Conservation (phyloP, 305 asterid genomes). For the Fraxinus floribunda region DNA sequence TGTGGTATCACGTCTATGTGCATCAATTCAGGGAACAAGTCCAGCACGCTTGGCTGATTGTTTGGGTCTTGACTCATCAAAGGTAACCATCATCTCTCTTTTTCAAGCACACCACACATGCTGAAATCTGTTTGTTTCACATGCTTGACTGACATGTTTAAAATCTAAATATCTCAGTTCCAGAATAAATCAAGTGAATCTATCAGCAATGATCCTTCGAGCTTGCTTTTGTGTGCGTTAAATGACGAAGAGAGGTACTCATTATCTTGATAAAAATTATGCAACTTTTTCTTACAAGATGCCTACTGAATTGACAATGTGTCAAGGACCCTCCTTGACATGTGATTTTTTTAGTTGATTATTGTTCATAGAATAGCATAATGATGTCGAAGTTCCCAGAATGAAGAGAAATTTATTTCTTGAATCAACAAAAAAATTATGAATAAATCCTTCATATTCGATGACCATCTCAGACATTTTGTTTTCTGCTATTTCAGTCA, state of each 20-base stretch:
- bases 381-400: constrained; percentile 1
- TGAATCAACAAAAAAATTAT: too few relatives aligned
- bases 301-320: neutral
- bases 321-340: neutral
- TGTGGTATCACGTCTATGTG: constrained; percentile 94
- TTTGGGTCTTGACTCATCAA: constrained; percentile 94
- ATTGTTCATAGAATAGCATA: neutral
- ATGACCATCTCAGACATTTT: neutral
- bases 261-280: constrained; percentile 16
- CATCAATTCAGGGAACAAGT: constrained; percentile 96
- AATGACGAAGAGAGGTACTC: constrained; percentile 85
- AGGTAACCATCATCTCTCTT: constrained; percentile 42
- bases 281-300: neutral
- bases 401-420: neutral
- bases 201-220: constrained; percentile 60
- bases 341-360: constrained; percentile 1
- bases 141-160: constrained; percentile 23
- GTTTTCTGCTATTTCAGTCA: neutral
- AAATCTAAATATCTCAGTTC: constrained; percentile 53
- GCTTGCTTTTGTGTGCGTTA: constrained; percentile 49
- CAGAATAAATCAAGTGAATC: constrained; percentile 74
- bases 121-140: constrained; percentile 11
- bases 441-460: neutral
- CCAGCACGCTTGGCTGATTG: constrained; percentile 98
- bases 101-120: constrained; percentile 6